phyloP scores from a whole-genome alignment of 352 stramenopile species.

The Phytophthora hibernalis region DNA sequence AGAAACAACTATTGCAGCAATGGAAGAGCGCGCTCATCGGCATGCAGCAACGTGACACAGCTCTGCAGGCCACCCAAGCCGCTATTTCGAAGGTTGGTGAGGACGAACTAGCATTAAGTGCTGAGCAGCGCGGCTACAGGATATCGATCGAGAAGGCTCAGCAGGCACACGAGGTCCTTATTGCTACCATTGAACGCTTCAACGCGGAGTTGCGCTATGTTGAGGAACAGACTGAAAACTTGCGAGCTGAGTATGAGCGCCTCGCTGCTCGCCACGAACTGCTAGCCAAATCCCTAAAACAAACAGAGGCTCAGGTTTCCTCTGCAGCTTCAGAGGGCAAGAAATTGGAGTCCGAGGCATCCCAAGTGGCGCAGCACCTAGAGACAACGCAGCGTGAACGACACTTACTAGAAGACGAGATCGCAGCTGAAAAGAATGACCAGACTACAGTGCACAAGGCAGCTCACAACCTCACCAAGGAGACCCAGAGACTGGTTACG shows the following conservation, averaged over 20 bases:
- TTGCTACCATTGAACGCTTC: slow-evolving; percentile 87
- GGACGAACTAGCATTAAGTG: slow-evolving; percentile 82
- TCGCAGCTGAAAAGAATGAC: slow-evolving; percentile 82
- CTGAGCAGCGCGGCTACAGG: slow-evolving; percentile 90
- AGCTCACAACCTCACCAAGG: slow-evolving; percentile 90
- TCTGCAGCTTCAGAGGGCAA: slow-evolving; percentile 70
- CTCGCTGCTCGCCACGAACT: slow-evolving; percentile 88
- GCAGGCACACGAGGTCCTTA: slow-evolving; percentile 83
- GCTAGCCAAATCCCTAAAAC: slow-evolving; percentile 87
- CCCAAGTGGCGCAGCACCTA: slow-evolving; percentile 72
- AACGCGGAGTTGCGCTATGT: slow-evolving; percentile 81
- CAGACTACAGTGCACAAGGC: slow-evolving; percentile 93
- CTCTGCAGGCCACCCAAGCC: slow-evolving; percentile 88
- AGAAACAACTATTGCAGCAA: slow-evolving; percentile 95
- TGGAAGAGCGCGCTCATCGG: slow-evolving; percentile 95
- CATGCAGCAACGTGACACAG: slow-evolving; percentile 92
- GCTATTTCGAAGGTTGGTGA: slow-evolving; percentile 84
- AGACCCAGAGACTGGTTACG: slow-evolving; percentile 74
- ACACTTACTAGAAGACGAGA: slow-evolving; percentile 89
- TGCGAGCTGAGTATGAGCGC: slow-evolving; percentile 72
- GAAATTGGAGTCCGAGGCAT: slow-evolving; percentile 77
- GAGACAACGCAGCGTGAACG: slow-evolving; percentile 90
- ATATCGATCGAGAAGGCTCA: slow-evolving; percentile 87
- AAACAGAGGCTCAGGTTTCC: slow-evolving; percentile 85
- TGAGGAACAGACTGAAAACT: slow-evolving; percentile 66